Percentiles rank a stretch among this genome's conserved stretches.
phyloP scores from a whole-genome alignment of 108 stramenopile genomes.

The Heterococcus sp. region DNA sequence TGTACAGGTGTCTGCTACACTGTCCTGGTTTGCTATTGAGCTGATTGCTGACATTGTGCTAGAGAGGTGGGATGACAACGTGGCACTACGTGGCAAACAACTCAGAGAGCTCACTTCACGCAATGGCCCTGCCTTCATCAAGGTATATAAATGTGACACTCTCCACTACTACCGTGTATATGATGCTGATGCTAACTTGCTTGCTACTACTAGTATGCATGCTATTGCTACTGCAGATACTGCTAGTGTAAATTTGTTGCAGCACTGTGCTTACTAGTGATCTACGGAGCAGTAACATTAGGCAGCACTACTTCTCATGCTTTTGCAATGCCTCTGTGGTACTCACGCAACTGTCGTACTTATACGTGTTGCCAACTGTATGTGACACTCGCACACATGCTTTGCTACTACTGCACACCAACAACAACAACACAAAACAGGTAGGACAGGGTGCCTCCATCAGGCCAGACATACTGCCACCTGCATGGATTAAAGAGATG shows the following conservation, averaged over 20 bases:
- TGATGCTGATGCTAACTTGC: background rate
- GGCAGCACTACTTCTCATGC: background rate
- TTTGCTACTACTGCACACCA: too few relatives aligned
- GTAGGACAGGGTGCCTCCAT: slow-evolving; percentile 37
- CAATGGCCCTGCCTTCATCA: slow-evolving; percentile 42
- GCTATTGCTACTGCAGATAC: background rate
- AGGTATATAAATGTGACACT: background rate
- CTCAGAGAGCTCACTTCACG: slow-evolving; percentile 23
- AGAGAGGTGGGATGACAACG: slow-evolving; percentile 21
- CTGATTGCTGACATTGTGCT: slow-evolving; percentile 12
- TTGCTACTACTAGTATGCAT: background rate
- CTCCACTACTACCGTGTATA: background rate
- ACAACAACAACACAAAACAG: too few relatives aligned
- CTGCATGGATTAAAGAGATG: slow-evolving; percentile 21
- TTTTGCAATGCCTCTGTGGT: background rate
- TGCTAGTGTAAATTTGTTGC: background rate
- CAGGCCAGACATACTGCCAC: slow-evolving; percentile 32
- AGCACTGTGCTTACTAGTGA: background rate
- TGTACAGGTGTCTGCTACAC: slow-evolving; percentile 2
- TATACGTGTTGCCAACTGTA: too few relatives aligned
- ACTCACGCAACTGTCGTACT: too few relatives aligned
- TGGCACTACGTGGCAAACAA: slow-evolving; percentile 4
- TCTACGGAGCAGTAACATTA: background rate
- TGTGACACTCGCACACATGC: too few relatives aligned
- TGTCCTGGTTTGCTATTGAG: slow-evolving; percentile 6